These are phyloP conservation scores for Hypoxylon sp. DNA, from an alignment of 2,329 filamentous ascomycete genomes.

Conservation along the genomic window DNA sequence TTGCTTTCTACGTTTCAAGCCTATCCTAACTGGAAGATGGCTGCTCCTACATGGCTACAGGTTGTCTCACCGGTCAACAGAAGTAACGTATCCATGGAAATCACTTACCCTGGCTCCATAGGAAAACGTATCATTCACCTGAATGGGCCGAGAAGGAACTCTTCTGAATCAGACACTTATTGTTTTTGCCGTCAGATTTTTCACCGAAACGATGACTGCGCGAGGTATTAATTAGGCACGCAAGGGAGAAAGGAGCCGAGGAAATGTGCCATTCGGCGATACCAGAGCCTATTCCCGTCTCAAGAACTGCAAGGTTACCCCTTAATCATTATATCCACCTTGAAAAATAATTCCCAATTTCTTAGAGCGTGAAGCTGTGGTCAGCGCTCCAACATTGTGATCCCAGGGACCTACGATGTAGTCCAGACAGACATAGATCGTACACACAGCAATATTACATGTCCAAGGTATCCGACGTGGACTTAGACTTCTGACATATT, in stretches of 20 bases:
- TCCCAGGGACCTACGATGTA: neutral
- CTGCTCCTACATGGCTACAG: neutral
- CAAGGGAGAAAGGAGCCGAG: neutral
- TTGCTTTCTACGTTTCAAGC: neutral
- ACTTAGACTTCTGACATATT: slow-evolving; percentile 33
- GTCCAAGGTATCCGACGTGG: slow-evolving; percentile 7
- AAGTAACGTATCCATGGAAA: too few relatives aligned
- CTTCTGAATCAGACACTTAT: neutral
- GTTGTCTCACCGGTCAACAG: neutral
- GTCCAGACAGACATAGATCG: neutral
- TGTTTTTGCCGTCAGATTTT: neutral
- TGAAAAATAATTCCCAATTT: neutral
- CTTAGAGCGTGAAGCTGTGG: neutral
- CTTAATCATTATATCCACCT: neutral
- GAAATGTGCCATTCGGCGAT: neutral
- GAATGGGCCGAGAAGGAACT: neutral
- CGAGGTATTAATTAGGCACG: neutral
- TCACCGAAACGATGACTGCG: neutral
- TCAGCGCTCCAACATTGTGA: neutral
- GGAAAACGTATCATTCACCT: neutral
- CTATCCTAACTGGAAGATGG: neutral
- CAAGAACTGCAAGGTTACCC: too few relatives aligned
- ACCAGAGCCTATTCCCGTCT: neutral
- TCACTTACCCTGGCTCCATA: neutral
- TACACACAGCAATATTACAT: slow-evolving; percentile 4